Evolutionary conservation across 768 basidiomycete genomes (phyloP), one percentile per base, ranked within the genome.

Genomic region (Lenzites betulinus): DNA sequence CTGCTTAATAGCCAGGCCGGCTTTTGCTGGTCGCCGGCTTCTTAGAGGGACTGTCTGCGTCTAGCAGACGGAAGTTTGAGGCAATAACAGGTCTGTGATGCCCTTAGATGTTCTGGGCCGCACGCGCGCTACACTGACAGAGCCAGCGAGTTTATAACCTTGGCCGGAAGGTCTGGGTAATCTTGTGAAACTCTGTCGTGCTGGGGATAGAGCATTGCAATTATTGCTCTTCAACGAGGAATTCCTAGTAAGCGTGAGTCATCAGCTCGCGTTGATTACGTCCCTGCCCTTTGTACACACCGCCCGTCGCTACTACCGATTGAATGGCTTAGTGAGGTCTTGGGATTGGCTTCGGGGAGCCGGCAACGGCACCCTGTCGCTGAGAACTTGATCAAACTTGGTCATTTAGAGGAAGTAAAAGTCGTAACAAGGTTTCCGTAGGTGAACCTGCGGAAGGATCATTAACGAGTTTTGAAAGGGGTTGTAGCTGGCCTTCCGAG

Each of bases 11-110:
- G 88, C 81, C 87, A 79, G 84, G 83, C 81, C 74, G 78, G 75
- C 80, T 77, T 83, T 80, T 66, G 87, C 82, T 86, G 85, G 85
- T 82, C 81, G 80, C 77, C 69, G 83, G 81, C 87, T 89, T 90
- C 87, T 89, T 89, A 89, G 86, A 89, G 85, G 87, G 86, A 87
- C 87, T 88, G 81, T 87, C 81, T 80, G 83, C 81, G 80, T 87
- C 80, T 88, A 88, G 85, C 81, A 80, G 82, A 85, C 80, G 84
- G 86, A 88, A 87, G 87, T 89, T 88, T 85, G 86, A 88, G 86
- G 87, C 87, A 88, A 89, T 88, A 88, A 88, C 88, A 89, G 88
- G 88, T 88, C 86, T 89, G 86, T 88, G 87, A 89, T 88, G 87
- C 86, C 86, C 87, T 88, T 87, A 89, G 88, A 88, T 89, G 86